A percentile compares a stretch with the other conserved stretches of the same genome.
These are phyloP conservation scores for Ophiostoma fasciatum DNA, from an alignment of 2,329 filamentous ascomycete genomes.

Conservation along the genomic window DNA sequence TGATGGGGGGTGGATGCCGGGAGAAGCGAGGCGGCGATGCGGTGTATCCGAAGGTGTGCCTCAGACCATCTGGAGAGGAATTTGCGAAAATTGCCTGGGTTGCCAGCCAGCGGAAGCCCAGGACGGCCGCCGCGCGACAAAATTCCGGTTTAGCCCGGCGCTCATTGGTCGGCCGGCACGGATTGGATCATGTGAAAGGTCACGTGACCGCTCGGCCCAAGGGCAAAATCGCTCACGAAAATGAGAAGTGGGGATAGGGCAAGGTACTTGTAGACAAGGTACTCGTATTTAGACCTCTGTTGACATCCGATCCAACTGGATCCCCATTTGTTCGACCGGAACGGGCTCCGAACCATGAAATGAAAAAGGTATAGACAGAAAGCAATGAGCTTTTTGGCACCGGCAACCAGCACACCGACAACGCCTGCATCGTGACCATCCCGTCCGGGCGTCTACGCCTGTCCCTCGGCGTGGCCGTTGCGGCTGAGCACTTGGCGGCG, in stretches of 20 bases:
- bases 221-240: conserved; percentile 13
- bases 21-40: background rate
- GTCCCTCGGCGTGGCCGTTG: conserved; percentile 17
- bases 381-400: background rate
- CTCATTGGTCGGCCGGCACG: conserved; percentile 14
- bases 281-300: no score
- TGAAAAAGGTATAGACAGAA: no score
- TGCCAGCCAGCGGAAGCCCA: conserved; percentile 8
- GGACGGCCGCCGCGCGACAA: conserved; percentile 3
- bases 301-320: no score
- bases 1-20: background rate
- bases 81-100: conserved; percentile 12
- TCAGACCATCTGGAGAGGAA: conserved; percentile 11
- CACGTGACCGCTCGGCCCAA: conserved; percentile 10
- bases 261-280: no score
- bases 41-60: conserved; percentile 10
- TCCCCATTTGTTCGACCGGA: no score
- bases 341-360: no score
- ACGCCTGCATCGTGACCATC: no score
- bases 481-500: conserved; percentile 37
- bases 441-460: no score
- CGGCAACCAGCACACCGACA: background rate
- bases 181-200: no score
- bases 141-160: conserved; percentile 15
- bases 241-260: no score